Conservation (phyloP, 768 basidiomycete genomes). For the Lactifluus piperatus region DNA sequence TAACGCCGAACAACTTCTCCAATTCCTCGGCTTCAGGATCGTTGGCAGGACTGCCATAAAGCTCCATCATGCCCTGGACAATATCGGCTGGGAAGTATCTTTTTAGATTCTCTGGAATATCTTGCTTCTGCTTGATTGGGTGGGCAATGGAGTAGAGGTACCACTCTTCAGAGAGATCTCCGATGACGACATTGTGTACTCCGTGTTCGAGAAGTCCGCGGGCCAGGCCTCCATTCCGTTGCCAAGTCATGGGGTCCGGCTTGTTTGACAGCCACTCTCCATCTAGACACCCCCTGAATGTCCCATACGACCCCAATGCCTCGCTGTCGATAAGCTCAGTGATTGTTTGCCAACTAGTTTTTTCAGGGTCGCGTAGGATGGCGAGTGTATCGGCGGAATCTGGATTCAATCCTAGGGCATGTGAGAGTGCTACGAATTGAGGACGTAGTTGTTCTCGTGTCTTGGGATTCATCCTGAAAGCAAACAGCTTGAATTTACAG, state of each 20-base stretch:
- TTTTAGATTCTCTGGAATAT: conserved; percentile 48
- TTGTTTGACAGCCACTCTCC: conserved; percentile 45
- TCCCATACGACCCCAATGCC: conserved; percentile 44
- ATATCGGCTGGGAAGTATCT: conserved; percentile 50
- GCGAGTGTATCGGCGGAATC: conserved; percentile 39
- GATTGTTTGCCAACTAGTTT: conserved; percentile 42
- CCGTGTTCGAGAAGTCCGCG: conserved; percentile 46
- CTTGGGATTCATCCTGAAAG: conserved; percentile 45
- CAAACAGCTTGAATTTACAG: background rate
- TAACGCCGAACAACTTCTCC: conserved; percentile 44
- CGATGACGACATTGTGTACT: conserved; percentile 52
- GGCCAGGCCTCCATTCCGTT: conserved; percentile 53
- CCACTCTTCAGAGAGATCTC: conserved; percentile 70
- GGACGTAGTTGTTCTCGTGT: conserved; percentile 46
- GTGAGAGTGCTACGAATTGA: conserved; percentile 59
- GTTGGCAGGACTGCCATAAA: conserved; percentile 36
- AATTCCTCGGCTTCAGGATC: conserved; percentile 37
- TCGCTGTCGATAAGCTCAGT: conserved; percentile 52
- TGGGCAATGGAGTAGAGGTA: conserved; percentile 68
- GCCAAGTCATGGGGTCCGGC: conserved; percentile 59
- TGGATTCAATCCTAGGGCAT: conserved; percentile 47
- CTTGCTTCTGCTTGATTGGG: conserved; percentile 39
- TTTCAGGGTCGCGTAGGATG: conserved; percentile 40
- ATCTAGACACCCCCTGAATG: conserved; percentile 61
- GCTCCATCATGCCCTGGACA: conserved; percentile 36